phyloP scores from a whole-genome alignment of 176 grass and related monocot genomes.

The Microstegium vimineum region DNA sequence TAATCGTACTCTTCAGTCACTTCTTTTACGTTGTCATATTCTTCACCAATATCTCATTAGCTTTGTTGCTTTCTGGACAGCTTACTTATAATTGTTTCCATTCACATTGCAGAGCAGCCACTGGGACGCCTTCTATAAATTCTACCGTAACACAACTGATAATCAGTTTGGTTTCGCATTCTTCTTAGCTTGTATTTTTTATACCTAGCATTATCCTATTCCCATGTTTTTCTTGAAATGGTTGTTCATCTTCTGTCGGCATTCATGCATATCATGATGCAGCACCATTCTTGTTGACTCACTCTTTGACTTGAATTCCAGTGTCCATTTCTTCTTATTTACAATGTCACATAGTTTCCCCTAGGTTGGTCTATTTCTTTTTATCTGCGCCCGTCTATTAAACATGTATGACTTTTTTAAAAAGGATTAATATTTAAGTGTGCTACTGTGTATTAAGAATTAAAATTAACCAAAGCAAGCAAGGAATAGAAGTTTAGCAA shows the following conservation, averaged over 20 bases:
- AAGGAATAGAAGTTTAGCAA: background rate
- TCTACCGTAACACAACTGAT: conserved; percentile 96
- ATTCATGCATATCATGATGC: background rate
- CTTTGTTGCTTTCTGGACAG: conserved; percentile 5
- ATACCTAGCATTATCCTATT: background rate
- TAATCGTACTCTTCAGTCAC: conserved; percentile 1
- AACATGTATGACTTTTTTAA: background rate
- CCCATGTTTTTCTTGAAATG: background rate
- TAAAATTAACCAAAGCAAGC: conserved; percentile 15
- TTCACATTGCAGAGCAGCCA: conserved; percentile 68
- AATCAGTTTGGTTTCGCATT: conserved; percentile 70
- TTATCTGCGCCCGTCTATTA: background rate
- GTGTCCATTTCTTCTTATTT: background rate
- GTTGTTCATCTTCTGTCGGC: background rate
- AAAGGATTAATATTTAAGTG: background rate
- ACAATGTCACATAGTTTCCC: background rate
- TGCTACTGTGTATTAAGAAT: conserved; percentile 2
- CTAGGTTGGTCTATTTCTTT: background rate
- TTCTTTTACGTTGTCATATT: conserved; percentile 14
- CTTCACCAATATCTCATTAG: background rate
- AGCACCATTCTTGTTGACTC: background rate
- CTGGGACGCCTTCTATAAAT: conserved; percentile 87
- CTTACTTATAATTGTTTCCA: conserved; percentile 32
- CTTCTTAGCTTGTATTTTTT: conserved; percentile 29
- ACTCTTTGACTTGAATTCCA: background rate